Conservation (phyloP, 83 land plant genomes). For the Thuja plicata region DNA sequence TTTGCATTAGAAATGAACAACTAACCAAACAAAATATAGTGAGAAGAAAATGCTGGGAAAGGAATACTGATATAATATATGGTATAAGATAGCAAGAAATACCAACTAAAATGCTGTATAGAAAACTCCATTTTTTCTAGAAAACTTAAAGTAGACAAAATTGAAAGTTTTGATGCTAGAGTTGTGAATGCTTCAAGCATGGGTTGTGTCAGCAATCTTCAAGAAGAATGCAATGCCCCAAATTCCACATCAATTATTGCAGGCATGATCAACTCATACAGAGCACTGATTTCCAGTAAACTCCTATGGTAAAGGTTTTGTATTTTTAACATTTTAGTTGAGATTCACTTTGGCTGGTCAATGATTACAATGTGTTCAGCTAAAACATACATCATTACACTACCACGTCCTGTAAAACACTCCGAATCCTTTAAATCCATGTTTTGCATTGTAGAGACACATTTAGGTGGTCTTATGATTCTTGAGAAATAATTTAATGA, state of each 20-base stretch:
- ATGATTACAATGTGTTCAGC: background rate
- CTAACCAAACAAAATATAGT: background rate
- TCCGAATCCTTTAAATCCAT: background rate
- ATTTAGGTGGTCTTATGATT: background rate
- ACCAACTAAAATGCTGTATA: background rate
- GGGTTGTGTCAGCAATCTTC: background rate
- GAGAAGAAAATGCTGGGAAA: background rate
- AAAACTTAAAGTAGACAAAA: background rate
- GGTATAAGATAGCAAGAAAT: background rate
- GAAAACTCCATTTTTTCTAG: background rate
- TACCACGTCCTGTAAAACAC: background rate
- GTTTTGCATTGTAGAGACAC: background rate
- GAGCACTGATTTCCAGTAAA: background rate
- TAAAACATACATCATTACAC: background rate
- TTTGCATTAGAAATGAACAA: background rate
- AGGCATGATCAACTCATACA: background rate
- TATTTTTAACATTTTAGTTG: background rate
- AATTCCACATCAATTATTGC: background rate
- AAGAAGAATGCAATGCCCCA: background rate
- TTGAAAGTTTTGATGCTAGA: background rate
- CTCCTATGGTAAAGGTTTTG: background rate
- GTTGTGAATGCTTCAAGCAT: background rate
- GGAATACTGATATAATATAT: background rate
- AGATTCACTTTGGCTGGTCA: background rate
- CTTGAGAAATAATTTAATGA: background rate